phyloP scores from a whole-genome alignment of 2,329 filamentous ascomycete genomes.

The Fusarium sacchari region DNA sequence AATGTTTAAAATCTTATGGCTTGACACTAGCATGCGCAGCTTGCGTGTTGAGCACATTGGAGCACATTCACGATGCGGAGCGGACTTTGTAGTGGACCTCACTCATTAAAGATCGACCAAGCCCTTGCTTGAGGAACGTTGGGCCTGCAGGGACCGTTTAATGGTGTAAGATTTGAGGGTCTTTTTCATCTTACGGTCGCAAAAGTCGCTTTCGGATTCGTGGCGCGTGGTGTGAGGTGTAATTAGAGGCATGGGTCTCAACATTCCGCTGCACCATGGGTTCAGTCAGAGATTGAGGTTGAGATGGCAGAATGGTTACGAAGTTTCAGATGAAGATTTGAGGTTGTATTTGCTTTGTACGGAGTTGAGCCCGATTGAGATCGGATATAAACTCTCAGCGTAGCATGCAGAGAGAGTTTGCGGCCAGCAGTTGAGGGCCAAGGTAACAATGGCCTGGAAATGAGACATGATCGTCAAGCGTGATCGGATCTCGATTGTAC shows the following conservation, averaged over 20 bases:
- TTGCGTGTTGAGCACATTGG: not conserved
- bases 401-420: slow-evolving; percentile 6
- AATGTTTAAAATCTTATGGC: not conserved
- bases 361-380: not conserved
- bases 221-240: slow-evolving; percentile 2
- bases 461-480: slow-evolving; percentile 6
- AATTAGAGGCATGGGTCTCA: slow-evolving; percentile 10
- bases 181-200: slow-evolving; percentile 22
- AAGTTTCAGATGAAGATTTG: not conserved
- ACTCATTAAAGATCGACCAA: slow-evolving; percentile 7
- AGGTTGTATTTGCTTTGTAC: not conserved
- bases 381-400: not conserved
- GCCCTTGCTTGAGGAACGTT: slow-evolving; percentile 4
- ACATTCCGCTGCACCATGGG: not conserved
- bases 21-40: not conserved
- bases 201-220: slow-evolving; percentile 27
- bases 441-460: slow-evolving; percentile 1
- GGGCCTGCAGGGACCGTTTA: not conserved
- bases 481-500: slow-evolving; percentile 39
- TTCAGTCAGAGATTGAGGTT: not conserved
- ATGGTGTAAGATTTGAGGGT: slow-evolving; percentile 24
- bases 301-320: not conserved
- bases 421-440: not conserved
- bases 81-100: slow-evolving; percentile 25
- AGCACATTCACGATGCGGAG: not conserved